phyloP scores from a whole-genome alignment of 768 basidiomycete genomes.

The Xerocomellus intermedius region DNA sequence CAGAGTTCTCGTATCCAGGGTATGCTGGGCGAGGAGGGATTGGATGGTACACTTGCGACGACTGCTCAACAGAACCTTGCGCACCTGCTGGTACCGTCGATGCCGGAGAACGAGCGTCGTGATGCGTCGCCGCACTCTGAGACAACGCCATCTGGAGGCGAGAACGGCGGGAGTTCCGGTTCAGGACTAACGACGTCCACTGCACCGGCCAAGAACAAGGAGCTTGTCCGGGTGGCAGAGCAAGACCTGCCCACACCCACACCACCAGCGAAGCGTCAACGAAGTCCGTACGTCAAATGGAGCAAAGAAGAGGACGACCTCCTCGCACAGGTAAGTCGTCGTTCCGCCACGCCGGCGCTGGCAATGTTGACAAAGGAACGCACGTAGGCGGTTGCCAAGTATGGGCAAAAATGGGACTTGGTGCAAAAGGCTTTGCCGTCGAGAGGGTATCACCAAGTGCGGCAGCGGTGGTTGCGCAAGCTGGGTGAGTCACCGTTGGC shows the following conservation, averaged over 20 bases:
- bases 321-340: slow-evolving; percentile 33
- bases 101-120: not conserved
- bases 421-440: slow-evolving; percentile 42
- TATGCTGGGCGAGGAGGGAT: not conserved
- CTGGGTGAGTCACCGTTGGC: slow-evolving; percentile 25
- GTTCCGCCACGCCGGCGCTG: not conserved
- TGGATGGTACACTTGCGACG: not conserved
- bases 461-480: slow-evolving; percentile 43
- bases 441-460: slow-evolving; percentile 43
- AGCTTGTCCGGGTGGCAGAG: slow-evolving; percentile 27
- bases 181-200: not conserved
- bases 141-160: slow-evolving; percentile 2
- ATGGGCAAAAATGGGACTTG: slow-evolving; percentile 40
- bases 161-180: not conserved
- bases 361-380: not conserved
- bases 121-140: slow-evolving; percentile 13
- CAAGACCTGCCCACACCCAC: slow-evolving; percentile 21
- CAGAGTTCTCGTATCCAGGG: slow-evolving; percentile 9
- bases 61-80: not conserved
- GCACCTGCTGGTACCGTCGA: not conserved
- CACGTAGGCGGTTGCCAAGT: slow-evolving; percentile 37
- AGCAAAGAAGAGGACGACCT: slow-evolving; percentile 43
- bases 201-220: slow-evolving; percentile 18
- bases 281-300: slow-evolving; percentile 44
- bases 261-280: slow-evolving; percentile 32